Base-by-base conservation (phyloP, 176 grass and related monocot species). In the bread wheat (Triticum aestivum) region DNA sequence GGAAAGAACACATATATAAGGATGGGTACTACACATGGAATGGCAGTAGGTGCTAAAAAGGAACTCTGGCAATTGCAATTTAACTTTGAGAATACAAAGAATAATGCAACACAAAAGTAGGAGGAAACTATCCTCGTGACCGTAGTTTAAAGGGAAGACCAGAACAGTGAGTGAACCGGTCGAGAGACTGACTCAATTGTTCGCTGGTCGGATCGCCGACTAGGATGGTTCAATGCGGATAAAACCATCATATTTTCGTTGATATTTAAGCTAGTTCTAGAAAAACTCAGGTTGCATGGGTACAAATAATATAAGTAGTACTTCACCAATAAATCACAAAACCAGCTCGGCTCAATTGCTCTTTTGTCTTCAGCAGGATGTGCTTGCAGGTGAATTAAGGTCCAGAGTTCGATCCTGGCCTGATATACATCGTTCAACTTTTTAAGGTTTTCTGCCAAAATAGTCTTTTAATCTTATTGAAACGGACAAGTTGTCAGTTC, bases 21-120 rank as follows among this genome's bases (percentile, higher is more conserved):
- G 47, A 77, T 65, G 29, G 47, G 20, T 65, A 14, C 45, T 61
- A 0, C 38, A 79, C 18, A 66, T 8, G 74, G 65, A 85, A 66
- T 2, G 26, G 44, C 24, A 41, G 27, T 20, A 44, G 17, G 83
- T 42, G 66, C 59, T 58, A 35, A 79, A 86, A 34, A 7, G 37
- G 79, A 85, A 78, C 32, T 30, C 52, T 44, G n/a, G 33, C 11
- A 23, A 79, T 58, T 9, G 39, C 32, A 64, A 32, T 15, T 24
- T 58, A 76, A 29, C 41, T 67, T 30, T 27, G 35, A 74, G 69
- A 61, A 76, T 32, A 29, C 18, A 67, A 45, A 9, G 2, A 62
- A 61, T 63, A 62, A 21, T 79, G 34, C 21, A 70, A 71, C 61
- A 45, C 27, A 21, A 51, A 82, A 85, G 58, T 65, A 58, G 73